Base-by-base conservation (phyloP, 352 stramenopile species). In the Peronospora destructor region DNA sequence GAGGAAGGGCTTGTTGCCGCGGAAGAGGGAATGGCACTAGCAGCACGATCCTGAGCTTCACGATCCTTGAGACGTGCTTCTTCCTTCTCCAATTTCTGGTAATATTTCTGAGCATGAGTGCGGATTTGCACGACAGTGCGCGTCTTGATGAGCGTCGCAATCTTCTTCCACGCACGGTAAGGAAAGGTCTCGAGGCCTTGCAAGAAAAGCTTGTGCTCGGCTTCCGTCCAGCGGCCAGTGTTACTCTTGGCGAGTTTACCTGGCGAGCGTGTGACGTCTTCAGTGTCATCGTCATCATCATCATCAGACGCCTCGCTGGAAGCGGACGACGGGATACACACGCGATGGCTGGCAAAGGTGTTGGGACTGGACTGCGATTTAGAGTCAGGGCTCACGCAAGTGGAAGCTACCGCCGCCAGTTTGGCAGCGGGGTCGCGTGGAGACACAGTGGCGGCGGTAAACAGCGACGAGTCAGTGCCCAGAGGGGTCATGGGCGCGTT, bases 111-210 rank as follows among this genome's bases (percentile, higher is more conserved):
- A 16, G 83, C 83, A 39, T 94, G 83, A 5, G 83, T 94, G 39
- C 83, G 83, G 56, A 94, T 94, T 68, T 94, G 83, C 48, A 94
- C 83, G 33, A 94, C 80, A 6, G 87, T 97, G 46, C 95, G 73
- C 17, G 92, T 98, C 55, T 94, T 92, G 68, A 98, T 97, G 19
- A 92, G 73, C 36, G 78, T 82, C 17, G 88, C 86, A 16, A 99
- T 98, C 66, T 94, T 91, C 71, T 94, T 94, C 83, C 83, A 94
- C 11, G 80, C 83, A 21, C 79, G 76, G 53, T 91, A 91, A 28
- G 79, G 79, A 53, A 91, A 94, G 48, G 76, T 79, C 59, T 91
- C 79, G 35, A 94, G 75, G 0, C 83, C 83, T 53, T 91, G 73
- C 11, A 94, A 63, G 49, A 94, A 94, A n/a, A 94, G 74, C 65